Evolutionary conservation across 1,284 basidiomycete genomes (phyloP).

Genomic region (Cutaneotrichosporon dermatis): DNA sequence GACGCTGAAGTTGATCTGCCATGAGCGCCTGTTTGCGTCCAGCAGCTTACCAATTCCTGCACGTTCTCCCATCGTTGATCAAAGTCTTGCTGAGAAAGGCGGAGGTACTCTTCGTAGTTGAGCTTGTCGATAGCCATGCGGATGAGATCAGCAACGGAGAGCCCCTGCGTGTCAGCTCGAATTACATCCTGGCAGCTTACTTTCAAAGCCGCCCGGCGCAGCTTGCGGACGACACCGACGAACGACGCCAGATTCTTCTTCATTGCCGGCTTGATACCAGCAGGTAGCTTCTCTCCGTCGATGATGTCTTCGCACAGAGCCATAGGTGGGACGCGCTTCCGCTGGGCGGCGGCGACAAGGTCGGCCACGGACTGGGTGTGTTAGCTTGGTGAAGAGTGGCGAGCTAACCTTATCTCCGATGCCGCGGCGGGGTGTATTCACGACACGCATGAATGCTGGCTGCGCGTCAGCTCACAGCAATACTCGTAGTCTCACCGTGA

Average conservation of each 20-base stretch:
- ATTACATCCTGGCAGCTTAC: conserved; percentile 44
- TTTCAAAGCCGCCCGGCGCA: conserved; percentile 58
- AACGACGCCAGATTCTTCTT: conserved; percentile 63
- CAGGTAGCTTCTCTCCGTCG: conserved; percentile 53
- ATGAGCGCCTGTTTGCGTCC: background rate
- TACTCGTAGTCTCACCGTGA: conserved; percentile 46
- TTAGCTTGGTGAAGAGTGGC: background rate
- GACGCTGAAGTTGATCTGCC: conserved; percentile 46
- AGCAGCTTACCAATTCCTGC: conserved; percentile 64
- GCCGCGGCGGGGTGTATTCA: conserved; percentile 69
- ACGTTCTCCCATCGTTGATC: conserved; percentile 81
- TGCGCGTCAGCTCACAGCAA: conserved; percentile 4
- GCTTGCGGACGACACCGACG: conserved; percentile 56
- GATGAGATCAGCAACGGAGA: conserved; percentile 64
- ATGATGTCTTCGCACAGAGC: conserved; percentile 61
- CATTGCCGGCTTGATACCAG: conserved; percentile 63
- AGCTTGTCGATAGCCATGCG: conserved; percentile 59
- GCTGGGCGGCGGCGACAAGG: conserved; percentile 57
- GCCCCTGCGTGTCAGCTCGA: conserved; percentile 51
- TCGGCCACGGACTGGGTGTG: conserved; percentile 58
- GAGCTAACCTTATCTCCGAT: conserved; percentile 73
- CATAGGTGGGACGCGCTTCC: conserved; percentile 58
- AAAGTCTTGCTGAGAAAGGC: conserved; percentile 66
- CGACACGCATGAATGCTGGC: conserved; percentile 71
- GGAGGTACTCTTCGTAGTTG: conserved; percentile 66